These are phyloP conservation scores for Trichosporon sp. DNA, from an alignment of 1,284 basidiomycete species.

Conservation along the genomic window DNA sequence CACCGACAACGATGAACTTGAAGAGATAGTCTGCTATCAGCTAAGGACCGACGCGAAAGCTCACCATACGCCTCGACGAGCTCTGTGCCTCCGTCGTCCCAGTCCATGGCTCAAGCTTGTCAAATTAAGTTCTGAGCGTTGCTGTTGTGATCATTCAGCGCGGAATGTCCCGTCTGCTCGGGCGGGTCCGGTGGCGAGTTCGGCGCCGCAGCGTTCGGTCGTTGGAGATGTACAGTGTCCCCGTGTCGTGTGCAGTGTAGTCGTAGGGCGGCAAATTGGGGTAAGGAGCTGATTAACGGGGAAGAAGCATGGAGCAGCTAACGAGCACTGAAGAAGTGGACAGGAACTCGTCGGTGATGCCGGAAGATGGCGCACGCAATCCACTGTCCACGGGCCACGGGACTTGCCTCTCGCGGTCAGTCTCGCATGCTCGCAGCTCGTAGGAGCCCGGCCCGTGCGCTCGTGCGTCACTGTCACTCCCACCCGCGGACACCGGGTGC, in stretches of 20 bases:
- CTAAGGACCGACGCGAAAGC: slow-evolving; percentile 19
- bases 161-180: neutral
- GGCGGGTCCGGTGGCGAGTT: neutral
- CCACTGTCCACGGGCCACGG: neutral
- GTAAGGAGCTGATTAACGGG: neutral
- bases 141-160: slow-evolving; percentile 19
- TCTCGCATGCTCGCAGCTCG: too few relatives aligned
- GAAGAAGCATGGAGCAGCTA: neutral
- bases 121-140: too few relatives aligned
- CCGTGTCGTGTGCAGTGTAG: neutral
- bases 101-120: slow-evolving; percentile 1
- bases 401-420: too few relatives aligned
- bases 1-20: slow-evolving; percentile 95
- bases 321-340: neutral
- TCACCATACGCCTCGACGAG: slow-evolving; percentile 85
- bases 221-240: neutral
- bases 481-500: too few relatives aligned
- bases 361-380: neutral
- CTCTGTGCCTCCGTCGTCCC: slow-evolving; percentile 63
- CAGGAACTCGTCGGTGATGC: neutral
- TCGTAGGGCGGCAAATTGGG: neutral
- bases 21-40: slow-evolving; percentile 75
- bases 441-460: neutral
- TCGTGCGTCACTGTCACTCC: neutral
- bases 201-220: neutral